phyloP scores from a whole-genome alignment of 1,284 basidiomycete species.

The Xerocomus tenax region DNA sequence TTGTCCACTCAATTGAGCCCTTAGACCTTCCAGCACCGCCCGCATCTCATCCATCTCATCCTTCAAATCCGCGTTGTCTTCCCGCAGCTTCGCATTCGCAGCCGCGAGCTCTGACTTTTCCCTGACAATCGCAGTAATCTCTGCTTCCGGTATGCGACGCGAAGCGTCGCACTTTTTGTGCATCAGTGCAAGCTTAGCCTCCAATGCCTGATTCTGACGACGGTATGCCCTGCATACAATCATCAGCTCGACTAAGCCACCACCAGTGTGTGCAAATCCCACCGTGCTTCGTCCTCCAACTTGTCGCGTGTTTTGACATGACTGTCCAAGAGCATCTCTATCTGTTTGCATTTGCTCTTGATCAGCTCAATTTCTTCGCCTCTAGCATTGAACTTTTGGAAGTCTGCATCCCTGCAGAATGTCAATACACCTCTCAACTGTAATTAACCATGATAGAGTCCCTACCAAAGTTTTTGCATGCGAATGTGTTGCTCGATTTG shows the following conservation, averaged over 20 bases:
- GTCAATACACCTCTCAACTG: constrained; percentile 2
- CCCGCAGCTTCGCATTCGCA: constrained; percentile 43
- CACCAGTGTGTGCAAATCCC: constrained; percentile 16
- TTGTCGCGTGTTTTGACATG: constrained; percentile 44
- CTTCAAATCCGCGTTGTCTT: constrained; percentile 50
- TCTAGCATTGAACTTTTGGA: constrained; percentile 58
- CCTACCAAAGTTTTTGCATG: constrained; percentile 66
- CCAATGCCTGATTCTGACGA: constrained; percentile 50
- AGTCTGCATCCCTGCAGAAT: constrained; percentile 57
- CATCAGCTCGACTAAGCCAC: constrained; percentile 9
- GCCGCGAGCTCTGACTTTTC: constrained; percentile 42
- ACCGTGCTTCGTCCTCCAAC: constrained; percentile 52
- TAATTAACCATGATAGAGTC: not conserved
- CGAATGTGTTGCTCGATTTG: constrained; percentile 65
- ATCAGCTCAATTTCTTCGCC: constrained; percentile 49
- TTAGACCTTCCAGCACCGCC: constrained; percentile 61
- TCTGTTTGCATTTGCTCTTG: constrained; percentile 50
- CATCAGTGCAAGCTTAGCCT: constrained; percentile 40
- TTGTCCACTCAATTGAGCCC: constrained; percentile 43
- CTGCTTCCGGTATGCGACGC: constrained; percentile 32
- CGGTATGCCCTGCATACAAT: constrained; percentile 39
- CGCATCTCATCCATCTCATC: constrained; percentile 65
- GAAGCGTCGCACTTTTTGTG: constrained; percentile 32
- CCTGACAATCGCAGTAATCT: constrained; percentile 36
- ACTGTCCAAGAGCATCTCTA: constrained; percentile 53